Evolutionary conservation across 495 filamentous ascomycete species (phyloP), one percentile per base, ranked within the genome.

Genomic region (Talaromyces trachyspermus): DNA sequence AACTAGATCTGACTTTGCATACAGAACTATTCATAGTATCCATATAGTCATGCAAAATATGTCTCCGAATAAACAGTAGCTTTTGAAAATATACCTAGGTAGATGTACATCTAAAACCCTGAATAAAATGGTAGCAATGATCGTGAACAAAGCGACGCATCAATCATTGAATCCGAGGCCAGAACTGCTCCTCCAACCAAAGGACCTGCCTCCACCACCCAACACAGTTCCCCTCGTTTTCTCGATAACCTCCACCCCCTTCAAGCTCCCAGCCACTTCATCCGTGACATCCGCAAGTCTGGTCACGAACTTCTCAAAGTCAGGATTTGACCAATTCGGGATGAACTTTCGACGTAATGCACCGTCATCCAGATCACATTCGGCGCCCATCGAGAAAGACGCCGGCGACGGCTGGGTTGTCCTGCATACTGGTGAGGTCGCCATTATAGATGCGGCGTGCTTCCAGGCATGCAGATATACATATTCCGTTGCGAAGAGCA

Each of bases 401-500:
- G 44, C 32, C 15, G 44, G 44, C 15, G 44, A 46, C 10, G 22
- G 19, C 26, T 20, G 32, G 7, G 29, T 20, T 5, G 29, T 20
- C 7, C 15, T 5, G 11, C 18, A 15, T 18, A 20, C 19, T 4
- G 20, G 19, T 6, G 46, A 12, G 17, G 27, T 43, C 25, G 48
- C 45, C 56, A 70, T 49, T 50, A 66, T 57, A 5, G 50, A 54
- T 27, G 69, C 68, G 19, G 78, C 78, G 63, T 72, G 79, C 43
- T 64, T 63, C 80, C 80, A 85, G 11, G 79, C 68, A 33, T 69
- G 65, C 4, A 84, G 48, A 58, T 84, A 84, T 49, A 70, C 74
- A 3, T 70, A 74, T 68, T 90, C 86, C 9, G 82, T 88, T 20
- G 82, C 80, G 81, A 84, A 90, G 15, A 88, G 71, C 17, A 85